Percentiles rank a stretch among this genome's conserved stretches.
Evolutionary conservation across 306 rosid species (phyloP).

Genomic region (Lathyrus oleraceus): DNA sequence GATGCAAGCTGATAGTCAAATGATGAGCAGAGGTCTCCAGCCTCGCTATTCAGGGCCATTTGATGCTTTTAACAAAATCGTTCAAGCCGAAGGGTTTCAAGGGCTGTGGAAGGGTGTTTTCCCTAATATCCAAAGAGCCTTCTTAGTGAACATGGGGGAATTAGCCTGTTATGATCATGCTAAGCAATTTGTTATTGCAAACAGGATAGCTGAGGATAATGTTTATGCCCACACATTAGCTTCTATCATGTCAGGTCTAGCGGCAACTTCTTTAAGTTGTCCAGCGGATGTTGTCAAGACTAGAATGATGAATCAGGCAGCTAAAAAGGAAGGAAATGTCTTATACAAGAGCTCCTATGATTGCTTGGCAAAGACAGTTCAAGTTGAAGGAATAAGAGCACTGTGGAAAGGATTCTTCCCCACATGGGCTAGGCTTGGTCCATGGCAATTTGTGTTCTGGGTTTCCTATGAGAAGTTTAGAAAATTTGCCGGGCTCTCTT

Average conservation of each 20-base stretch:
- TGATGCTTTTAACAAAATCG: slow-evolving; percentile 71
- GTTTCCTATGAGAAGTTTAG: slow-evolving; percentile 86
- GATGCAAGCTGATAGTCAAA: slow-evolving; percentile 82
- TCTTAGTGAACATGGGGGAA: slow-evolving; percentile 93
- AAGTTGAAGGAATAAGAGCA: slow-evolving; percentile 77
- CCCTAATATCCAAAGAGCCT: slow-evolving; percentile 84
- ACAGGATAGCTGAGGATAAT: slow-evolving; percentile 61
- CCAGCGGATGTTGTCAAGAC: slow-evolving; percentile 96
- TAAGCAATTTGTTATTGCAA: slow-evolving; percentile 61
- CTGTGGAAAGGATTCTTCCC: slow-evolving; percentile 95
- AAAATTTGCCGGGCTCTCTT: slow-evolving; percentile 74
- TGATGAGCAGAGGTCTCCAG: slow-evolving; percentile 60
- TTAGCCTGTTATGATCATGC: slow-evolving; percentile 86
- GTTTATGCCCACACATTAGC: slow-evolving; percentile 75
- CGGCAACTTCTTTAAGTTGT: slow-evolving; percentile 79
- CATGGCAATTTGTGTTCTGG: slow-evolving; percentile 96
- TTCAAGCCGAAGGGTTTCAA: slow-evolving; percentile 60
- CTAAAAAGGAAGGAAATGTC: slow-evolving; percentile 48
- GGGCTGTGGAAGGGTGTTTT: slow-evolving; percentile 90
- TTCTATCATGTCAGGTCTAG: slow-evolving; percentile 76
- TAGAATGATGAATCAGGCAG: slow-evolving; percentile 81
- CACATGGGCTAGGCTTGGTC: slow-evolving; percentile 94
- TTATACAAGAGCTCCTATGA: slow-evolving; percentile 62
- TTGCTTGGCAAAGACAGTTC: slow-evolving; percentile 78
- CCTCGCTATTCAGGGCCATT: slow-evolving; percentile 74